Conservation (phyloP, 164 flowering plant genomes). For the Tinospora cordifolia region DNA sequence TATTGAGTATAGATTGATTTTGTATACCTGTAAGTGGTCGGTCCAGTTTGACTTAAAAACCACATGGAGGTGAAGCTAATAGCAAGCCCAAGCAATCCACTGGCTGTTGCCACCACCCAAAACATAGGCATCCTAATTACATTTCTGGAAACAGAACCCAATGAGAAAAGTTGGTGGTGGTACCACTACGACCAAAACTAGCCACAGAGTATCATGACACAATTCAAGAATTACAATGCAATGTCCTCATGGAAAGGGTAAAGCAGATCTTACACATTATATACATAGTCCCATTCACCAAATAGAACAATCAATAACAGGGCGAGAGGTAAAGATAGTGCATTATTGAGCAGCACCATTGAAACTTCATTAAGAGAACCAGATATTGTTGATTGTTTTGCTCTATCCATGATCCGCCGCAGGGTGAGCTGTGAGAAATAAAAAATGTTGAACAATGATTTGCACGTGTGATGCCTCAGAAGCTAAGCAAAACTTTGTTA, state of each 20-base stretch:
- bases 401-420: slow-evolving; percentile 67
- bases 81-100: slow-evolving; percentile 72
- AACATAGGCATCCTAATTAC: slow-evolving; percentile 52
- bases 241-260: background rate
- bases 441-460: slow-evolving; percentile 9
- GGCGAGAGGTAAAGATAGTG: slow-evolving; percentile 59
- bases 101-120: slow-evolving; percentile 65
- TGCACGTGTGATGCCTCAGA: background rate
- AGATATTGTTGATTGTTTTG: slow-evolving; percentile 52
- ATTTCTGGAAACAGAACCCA: slow-evolving; percentile 34
- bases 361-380: slow-evolving; percentile 78
- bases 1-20: background rate
- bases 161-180: background rate
- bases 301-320: slow-evolving; percentile 45
- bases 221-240: background rate
- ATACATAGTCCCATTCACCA: slow-evolving; percentile 55
- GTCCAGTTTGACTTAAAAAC: slow-evolving; percentile 72
- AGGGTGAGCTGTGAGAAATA: slow-evolving; percentile 51
- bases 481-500: background rate
- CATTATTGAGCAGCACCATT: slow-evolving; percentile 76
- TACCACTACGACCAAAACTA: background rate
- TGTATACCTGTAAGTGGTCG: slow-evolving; percentile 82
- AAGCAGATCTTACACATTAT: slow-evolving; percentile 36
- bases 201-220: slow-evolving; percentile 7
- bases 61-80: slow-evolving; percentile 88